Evolutionary conservation across 1,284 basidiomycete species (phyloP), one percentile per base, ranked within the genome.

Genomic region (Cryptococcus neoformans): DNA sequence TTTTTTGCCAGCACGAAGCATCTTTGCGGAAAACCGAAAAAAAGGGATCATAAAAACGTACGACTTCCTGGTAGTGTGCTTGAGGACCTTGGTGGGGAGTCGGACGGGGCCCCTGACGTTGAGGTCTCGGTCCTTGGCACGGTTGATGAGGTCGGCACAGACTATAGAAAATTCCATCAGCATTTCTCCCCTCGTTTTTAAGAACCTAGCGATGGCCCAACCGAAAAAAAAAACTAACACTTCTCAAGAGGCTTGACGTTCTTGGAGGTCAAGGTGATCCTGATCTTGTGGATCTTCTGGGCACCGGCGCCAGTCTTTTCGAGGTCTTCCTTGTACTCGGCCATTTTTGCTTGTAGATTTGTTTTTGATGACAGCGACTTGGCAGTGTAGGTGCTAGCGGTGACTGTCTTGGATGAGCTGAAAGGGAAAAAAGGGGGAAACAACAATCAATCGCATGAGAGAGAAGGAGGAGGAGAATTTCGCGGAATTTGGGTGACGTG

Each of bases 41-140:
- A 36, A 49, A 41, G 45, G 11, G 38, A 34, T 11, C 8, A 47
- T 4, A 10, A 40, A 12, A 50, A 83, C 88, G 71, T 64, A 92
- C 92, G 92, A 93, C 81, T 97, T 97, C 78, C 96, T 91, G 81
- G 93, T 98, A 80, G 94, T 97, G 84, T 98, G 94, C 81, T 91
- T 91, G 74, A 99, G 87, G 74, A 92, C 87, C 84, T 98, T 99
- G 80, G 96, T 99, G 64, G 96, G 96, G 72, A 99, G 90, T 70
- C 96, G 90, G 73, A 99, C 94, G 67, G 96, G 96, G 66, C 96
- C 96, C 84, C 97, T 98, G 81, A 99, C 95, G 66, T 90, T 91
- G 76, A 99, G 91, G 81, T 98, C 91, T 84, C 96, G 95, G 86
- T 99, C 96, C 85, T 99, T 99, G 72, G 96, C 95, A 66, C 96